Evolutionary conservation across 768 basidiomycete genomes (phyloP).

Genomic region (Favolaschia claudopus): DNA sequence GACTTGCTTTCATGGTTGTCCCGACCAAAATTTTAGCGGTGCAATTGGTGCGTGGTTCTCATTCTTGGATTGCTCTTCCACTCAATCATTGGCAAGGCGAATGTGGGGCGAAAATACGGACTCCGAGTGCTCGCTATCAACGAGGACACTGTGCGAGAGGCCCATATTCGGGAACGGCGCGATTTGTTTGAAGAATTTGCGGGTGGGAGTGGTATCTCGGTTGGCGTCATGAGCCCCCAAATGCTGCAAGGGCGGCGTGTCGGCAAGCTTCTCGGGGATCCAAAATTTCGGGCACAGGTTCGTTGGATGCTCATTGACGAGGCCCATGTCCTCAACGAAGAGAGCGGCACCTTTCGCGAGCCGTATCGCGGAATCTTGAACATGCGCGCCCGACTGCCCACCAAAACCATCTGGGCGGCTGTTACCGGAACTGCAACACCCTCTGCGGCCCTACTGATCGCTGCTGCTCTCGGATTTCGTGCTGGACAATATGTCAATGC

Average conservation of each 20-base stretch:
- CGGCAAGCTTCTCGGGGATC: neutral
- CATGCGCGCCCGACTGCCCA: slow-evolving; percentile 18
- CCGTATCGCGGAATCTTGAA: neutral
- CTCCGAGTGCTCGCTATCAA: slow-evolving; percentile 5
- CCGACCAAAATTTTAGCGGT: slow-evolving; percentile 5
- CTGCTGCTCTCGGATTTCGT: slow-evolving; percentile 17
- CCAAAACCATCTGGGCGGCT: slow-evolving; percentile 23
- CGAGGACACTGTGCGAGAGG: slow-evolving; percentile 11
- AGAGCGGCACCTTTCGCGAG: slow-evolving; percentile 7
- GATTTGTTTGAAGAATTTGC: neutral
- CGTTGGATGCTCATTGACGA: slow-evolving; percentile 25
- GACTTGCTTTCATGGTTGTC: slow-evolving; percentile 8
- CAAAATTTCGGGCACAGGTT: neutral
- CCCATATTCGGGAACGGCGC: neutral
- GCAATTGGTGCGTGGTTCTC: neutral
- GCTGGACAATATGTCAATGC: slow-evolving; percentile 22
- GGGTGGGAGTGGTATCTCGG: neutral
- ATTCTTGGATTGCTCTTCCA: too few relatives aligned
- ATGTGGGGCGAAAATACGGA: neutral
- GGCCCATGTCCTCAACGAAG: slow-evolving; percentile 17
- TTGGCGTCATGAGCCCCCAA: slow-evolving; percentile 22
- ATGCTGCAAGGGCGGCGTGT: slow-evolving; percentile 10
- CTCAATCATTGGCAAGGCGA: too few relatives aligned
- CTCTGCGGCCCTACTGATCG: slow-evolving; percentile 7
- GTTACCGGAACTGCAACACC: slow-evolving; percentile 18